Percentiles rank a stretch among this genome's conserved stretches.
These are phyloP conservation scores for Glebionis coronaria DNA, from an alignment of 129 eudicot genomes.

Conservation along the genomic window DNA sequence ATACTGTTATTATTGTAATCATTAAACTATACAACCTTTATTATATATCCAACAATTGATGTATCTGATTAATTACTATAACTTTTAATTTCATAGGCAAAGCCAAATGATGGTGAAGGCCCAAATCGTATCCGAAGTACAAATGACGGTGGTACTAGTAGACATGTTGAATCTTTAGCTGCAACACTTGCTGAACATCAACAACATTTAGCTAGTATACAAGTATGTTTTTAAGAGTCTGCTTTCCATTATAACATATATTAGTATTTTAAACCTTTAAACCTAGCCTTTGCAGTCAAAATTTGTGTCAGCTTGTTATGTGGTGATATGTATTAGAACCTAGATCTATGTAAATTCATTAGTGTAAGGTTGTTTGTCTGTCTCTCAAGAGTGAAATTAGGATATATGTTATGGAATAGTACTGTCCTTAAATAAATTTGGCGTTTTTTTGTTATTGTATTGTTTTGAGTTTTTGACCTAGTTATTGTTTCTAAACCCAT, in stretches of 20 bases:
- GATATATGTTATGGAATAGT: neutral
- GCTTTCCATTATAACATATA: slow-evolving; percentile 1
- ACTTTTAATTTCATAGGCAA: slow-evolving; percentile 49
- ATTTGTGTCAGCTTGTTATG: neutral
- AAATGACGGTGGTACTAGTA: slow-evolving; percentile 69
- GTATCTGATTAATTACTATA: neutral
- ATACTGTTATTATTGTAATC: too few species aligned
- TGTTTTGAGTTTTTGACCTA: too few species aligned
- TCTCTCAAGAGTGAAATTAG: slow-evolving; percentile 1
- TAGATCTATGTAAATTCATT: neutral
- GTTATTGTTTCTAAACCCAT: too few species aligned
- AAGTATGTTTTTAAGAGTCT: slow-evolving; percentile 38
- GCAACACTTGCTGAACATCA: slow-evolving; percentile 92
- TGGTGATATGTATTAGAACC: neutral
- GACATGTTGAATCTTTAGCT: slow-evolving; percentile 91
- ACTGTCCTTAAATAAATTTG: too few species aligned
- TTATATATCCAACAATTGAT: too few species aligned
- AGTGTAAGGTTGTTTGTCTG: neutral
- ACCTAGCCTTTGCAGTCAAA: neutral
- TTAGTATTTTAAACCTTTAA: neutral
- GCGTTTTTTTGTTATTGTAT: too few species aligned
- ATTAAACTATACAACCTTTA: too few species aligned
- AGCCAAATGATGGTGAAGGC: slow-evolving; percentile 97
- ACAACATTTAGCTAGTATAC: slow-evolving; percentile 96
- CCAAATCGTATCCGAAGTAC: slow-evolving; percentile 82